Evolutionary conservation across 1,139 yeast species (phyloP).

Genomic region (Yamadazyma dushanensis): DNA sequence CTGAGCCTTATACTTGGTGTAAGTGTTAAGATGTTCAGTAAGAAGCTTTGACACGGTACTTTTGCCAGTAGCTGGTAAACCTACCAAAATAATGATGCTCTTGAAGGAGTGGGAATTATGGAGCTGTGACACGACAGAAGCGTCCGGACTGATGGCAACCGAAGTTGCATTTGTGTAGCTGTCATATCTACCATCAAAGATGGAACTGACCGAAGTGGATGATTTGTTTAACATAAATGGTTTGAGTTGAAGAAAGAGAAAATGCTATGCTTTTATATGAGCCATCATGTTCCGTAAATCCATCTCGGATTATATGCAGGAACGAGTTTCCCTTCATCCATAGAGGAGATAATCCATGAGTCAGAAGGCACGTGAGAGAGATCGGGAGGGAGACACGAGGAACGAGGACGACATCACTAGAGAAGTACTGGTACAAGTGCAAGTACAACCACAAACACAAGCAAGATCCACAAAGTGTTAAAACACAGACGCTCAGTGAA

Average conservation of each 20-base stretch:
- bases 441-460: too few species aligned
- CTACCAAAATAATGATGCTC: conserved; percentile 47
- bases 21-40: conserved; percentile 35
- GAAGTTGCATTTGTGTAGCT: conserved; percentile 7
- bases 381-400: too few species aligned
- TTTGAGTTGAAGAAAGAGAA: too few species aligned
- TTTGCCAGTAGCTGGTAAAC: conserved; percentile 73
- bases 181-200: conserved; percentile 5
- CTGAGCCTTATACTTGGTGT: conserved; percentile 30
- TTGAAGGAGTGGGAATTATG: conserved; percentile 11
- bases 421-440: neutral
- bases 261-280: too few species aligned
- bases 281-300: conserved; percentile 2
- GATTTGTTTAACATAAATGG: conserved; percentile 4
- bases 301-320: neutral
- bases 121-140: conserved; percentile 3
- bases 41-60: conserved; percentile 61
- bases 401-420: too few species aligned
- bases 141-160: conserved; percentile 10
- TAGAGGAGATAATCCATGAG: neutral
- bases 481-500: too few species aligned
- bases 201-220: conserved; percentile 8
- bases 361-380: too few species aligned
- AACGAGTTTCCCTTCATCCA: neutral
- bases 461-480: too few species aligned